A percentile compares a stretch with the other conserved stretches of the same genome.
Evolutionary conservation across 192 early-diverging fungal species (phyloP).

Genomic region (Coemansia sp.): DNA sequence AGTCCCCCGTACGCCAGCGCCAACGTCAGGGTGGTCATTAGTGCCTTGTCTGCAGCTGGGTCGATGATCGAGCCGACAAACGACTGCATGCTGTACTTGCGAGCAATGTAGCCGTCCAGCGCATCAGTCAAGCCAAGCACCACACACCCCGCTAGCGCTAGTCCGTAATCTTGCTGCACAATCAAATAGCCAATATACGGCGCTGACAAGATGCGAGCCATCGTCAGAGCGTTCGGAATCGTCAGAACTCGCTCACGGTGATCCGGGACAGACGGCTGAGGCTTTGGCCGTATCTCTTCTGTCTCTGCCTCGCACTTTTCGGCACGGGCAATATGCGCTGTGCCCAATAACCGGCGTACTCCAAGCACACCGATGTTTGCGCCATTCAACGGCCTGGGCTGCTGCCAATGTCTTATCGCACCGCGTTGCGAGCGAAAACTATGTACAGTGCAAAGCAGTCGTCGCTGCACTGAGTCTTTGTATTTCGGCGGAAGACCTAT

Average conservation of each 20-base stretch:
- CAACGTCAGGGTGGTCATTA: constrained; percentile 90
- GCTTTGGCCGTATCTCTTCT: background rate
- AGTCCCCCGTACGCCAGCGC: constrained; percentile 71
- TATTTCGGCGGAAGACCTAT: background rate
- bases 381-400: background rate
- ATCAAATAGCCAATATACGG: constrained; percentile 93
- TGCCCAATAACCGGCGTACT: background rate
- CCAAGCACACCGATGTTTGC: background rate
- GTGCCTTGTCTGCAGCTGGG: constrained; percentile 90
- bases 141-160: constrained; percentile 78
- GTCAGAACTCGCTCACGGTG: constrained; percentile 85
- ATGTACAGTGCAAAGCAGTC: background rate
- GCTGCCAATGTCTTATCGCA: too few species aligned
- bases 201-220: constrained; percentile 74
- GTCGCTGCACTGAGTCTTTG: background rate
- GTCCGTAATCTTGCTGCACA: constrained; percentile 66
- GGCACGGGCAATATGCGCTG: background rate
- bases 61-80: constrained; percentile 89
- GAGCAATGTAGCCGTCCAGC: constrained; percentile 89
- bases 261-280: background rate
- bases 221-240: constrained; percentile 87
- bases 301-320: background rate
- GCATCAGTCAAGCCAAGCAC: constrained; percentile 86
- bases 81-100: constrained; percentile 84
- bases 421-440: background rate